Evolutionary conservation across 768 basidiomycete species (phyloP).

Genomic region (Chalciporus pseudorubinellus): DNA sequence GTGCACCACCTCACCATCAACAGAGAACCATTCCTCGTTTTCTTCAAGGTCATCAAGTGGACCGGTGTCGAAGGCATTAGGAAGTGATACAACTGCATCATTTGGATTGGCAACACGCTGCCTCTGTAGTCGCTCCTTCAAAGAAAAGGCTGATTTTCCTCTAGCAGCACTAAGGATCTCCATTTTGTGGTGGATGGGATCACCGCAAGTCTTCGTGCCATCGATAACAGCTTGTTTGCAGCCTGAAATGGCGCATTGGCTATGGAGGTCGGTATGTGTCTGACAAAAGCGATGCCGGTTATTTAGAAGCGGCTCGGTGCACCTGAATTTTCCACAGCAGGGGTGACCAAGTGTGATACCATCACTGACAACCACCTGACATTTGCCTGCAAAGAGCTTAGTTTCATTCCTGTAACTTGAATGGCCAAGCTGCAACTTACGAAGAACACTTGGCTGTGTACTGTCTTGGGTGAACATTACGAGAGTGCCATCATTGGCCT

Average conservation of each 20-base stretch:
- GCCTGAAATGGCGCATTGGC: slow-evolving; percentile 12
- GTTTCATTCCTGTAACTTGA: too few relatives aligned
- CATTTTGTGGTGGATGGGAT: slow-evolving; percentile 16
- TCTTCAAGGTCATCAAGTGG: not conserved
- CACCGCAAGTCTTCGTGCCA: slow-evolving; percentile 21
- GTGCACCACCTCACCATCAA: not conserved
- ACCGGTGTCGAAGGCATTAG: too few relatives aligned
- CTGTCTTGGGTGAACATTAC: too few relatives aligned
- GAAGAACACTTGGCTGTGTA: too few relatives aligned
- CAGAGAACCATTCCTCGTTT: not conserved
- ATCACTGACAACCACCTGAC: slow-evolving; percentile 21
- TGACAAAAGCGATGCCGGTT: slow-evolving; percentile 20
- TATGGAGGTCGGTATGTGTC: not conserved
- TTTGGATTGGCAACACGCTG: not conserved
- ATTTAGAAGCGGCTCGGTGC: slow-evolving; percentile 8
- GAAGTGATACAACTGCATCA: not conserved
- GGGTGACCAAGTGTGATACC: slow-evolving; percentile 15
- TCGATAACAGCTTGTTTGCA: slow-evolving; percentile 11
- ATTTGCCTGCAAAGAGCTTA: not conserved
- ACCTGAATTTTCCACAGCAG: slow-evolving; percentile 13
- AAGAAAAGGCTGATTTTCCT: not conserved
- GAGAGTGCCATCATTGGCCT: too few relatives aligned
- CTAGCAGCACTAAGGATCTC: not conserved
- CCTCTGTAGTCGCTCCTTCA: not conserved
- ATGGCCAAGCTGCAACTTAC: too few relatives aligned